Base-by-base conservation (phyloP, 768 basidiomycete genomes). In the Harrya chromipes region DNA sequence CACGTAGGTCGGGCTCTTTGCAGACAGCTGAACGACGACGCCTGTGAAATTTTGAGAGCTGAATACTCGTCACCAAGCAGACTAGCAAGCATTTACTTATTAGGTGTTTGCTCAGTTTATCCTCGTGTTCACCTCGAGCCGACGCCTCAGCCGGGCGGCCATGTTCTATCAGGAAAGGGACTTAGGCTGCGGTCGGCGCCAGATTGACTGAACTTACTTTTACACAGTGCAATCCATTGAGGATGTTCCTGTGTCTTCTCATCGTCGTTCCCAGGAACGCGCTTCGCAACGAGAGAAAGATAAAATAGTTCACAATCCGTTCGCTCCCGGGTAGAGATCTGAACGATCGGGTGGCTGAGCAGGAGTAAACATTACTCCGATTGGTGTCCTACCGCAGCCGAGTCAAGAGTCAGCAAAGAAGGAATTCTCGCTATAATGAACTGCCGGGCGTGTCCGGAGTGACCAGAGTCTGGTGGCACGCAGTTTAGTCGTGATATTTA, bases 261-360 rank as follows among this genome's bases (percentile, higher is more conserved):
- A 17, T 77, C 70, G 33, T 77, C 70, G 34, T 54, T 46, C 11
- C 63, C 60, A 35, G 72, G 69, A 24, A 73, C 74, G 35, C 78
- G 65, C 40, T 75, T 77, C 45, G 74, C 72, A 53, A 90, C 70
- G 53, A 76, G 73, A 11, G 87, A 85, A 42, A 93, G 74, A 68
- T 93, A 95, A 63, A 88, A 88, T 21, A 90, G 63, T 67, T 95
- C 92, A 42, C 83, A 81, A 59, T 94, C 92, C n/a, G 69, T 72
- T 35, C 92, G 77, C 64, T 93, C 89, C 55, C 77, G 82, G 9
- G 64, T 55, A 9, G 84, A 79, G 39, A 94, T 80, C 89, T 93
- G 55, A 53, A 46, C 10, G 16, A 40, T 26, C 23, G 21, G 33
- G 38, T 39, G 35, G 42, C 20, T 61, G 33, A 63, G 58, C 35